Conservation (phyloP, 164 flowering plant species). For the Paratinospora sagittata region DNA sequence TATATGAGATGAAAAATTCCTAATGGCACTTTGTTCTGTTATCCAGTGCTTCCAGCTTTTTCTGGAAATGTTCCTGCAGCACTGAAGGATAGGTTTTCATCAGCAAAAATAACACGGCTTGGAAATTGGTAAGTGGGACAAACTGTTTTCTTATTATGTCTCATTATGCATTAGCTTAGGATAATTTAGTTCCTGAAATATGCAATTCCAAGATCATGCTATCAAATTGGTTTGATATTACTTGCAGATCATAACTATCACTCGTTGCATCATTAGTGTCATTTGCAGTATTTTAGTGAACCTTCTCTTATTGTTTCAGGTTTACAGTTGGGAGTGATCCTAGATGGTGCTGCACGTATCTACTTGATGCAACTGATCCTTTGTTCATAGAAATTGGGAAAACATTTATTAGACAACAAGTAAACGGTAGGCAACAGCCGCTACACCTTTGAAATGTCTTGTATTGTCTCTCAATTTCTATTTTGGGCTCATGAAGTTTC, state of each 20-base stretch:
- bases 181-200: not conserved
- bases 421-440: conserved; percentile 33
- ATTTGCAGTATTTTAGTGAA: not conserved
- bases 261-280: not conserved
- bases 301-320: conserved; percentile 32
- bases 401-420: conserved; percentile 59
- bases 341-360: conserved; percentile 80
- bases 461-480: not conserved
- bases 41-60: conserved; percentile 72
- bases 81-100: conserved; percentile 46
- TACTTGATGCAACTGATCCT: conserved; percentile 83
- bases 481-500: not conserved
- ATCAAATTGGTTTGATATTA: not conserved
- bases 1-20: not conserved
- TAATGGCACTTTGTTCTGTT: not conserved
- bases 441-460: not conserved
- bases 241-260: not conserved
- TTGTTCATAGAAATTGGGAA: conserved; percentile 66
- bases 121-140: conserved; percentile 56
- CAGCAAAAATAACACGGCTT: conserved; percentile 59
- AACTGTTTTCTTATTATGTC: not conserved
- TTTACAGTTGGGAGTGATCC: conserved; percentile 52
- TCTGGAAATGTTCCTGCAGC: conserved; percentile 81
- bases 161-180: not conserved
- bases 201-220: not conserved